Base-by-base conservation (phyloP, 2,329 filamentous ascomycete genomes). In the Fusarium sp. region DNA sequence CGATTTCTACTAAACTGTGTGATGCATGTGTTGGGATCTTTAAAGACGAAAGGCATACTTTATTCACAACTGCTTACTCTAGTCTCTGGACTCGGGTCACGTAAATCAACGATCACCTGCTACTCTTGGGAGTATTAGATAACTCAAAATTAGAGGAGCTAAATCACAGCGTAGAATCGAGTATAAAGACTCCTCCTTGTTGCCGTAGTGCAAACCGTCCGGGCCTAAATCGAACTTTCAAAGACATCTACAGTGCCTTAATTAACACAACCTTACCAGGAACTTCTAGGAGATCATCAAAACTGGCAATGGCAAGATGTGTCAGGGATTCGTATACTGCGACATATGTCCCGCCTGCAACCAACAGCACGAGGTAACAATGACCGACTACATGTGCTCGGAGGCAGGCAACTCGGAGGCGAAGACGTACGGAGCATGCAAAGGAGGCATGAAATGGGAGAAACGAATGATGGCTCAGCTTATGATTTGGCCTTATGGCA, bases 301-400 rank as follows among this genome's bases (percentile, higher is more conserved):
- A 52, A 52, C 17, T 9, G 8, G 15, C 4, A 45, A 20, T 6
- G 4, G 2, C 0, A 33, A 54, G 12, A 75, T 74, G 72, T 74
- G 56, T 2, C 52, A 22, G 14, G 66, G 72, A 15, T 52, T 65
- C 6, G 60, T 75, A 11, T 68, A 72, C 27, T 75, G 38, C 63
- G 72, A 63, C 32, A 32, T 15, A 15, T 74, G 72, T 27, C 72
- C 72, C 14, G 58, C 35, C 17, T 74, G 72, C 37, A 10, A 17
- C 4, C 10, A 43, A 9, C 20, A 56, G 27, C 72, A 74, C 2
- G 72, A 74, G 37, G 33, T 73, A 5, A 47, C 69, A 3, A 63
- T 69, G 56, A 69, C 60, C 22, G 63, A 57, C 12, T 62, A 65
- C 35, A 74, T 72, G 58, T 74, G 72, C 25, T 15, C 35, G 4